Conservation (phyloP, 495 filamentous ascomycete species). For the Penicillium argentinense region DNA sequence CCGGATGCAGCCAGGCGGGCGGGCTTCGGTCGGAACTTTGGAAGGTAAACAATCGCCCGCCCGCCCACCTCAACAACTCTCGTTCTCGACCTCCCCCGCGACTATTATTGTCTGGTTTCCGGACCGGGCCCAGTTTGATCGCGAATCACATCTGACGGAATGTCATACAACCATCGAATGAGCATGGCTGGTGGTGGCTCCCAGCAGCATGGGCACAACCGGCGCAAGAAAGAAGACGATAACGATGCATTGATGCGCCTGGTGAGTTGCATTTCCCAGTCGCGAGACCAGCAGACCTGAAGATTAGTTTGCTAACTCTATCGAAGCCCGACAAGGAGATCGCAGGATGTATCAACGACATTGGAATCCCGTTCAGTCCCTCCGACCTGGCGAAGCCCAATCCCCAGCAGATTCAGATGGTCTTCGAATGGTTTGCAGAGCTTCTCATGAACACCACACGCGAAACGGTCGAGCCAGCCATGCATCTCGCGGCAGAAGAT, state of each 20-base stretch:
- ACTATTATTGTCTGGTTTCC: slow-evolving; percentile 7
- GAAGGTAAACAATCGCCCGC: slow-evolving; percentile 45
- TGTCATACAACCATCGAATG: slow-evolving; percentile 73
- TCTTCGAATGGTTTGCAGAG: slow-evolving; percentile 97
- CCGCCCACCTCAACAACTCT: slow-evolving; percentile 27
- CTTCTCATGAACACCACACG: slow-evolving; percentile 87
- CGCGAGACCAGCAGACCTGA: background rate
- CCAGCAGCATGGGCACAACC: slow-evolving; percentile 62
- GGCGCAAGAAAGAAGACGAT: slow-evolving; percentile 76
- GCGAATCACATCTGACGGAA: slow-evolving; percentile 9
- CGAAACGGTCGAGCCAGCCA: slow-evolving; percentile 89
- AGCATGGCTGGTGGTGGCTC: slow-evolving; percentile 55
- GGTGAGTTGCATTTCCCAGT: slow-evolving; percentile 41
- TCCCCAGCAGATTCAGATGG: slow-evolving; percentile 87
- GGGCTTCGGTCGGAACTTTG: slow-evolving; percentile 19
- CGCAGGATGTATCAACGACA: slow-evolving; percentile 93
- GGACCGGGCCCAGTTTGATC: background rate
- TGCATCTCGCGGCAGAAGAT: slow-evolving; percentile 86
- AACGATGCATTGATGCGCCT: slow-evolving; percentile 87
- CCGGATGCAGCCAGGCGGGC: slow-evolving; percentile 34
- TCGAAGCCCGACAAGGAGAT: slow-evolving; percentile 80
- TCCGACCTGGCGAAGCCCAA: slow-evolving; percentile 93
- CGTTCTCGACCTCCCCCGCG: background rate
- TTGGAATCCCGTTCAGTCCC: slow-evolving; percentile 83
- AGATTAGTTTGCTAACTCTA: slow-evolving; percentile 12